phyloP scores from a whole-genome alignment of 1,284 basidiomycete species.

The Marasmius oreades region DNA sequence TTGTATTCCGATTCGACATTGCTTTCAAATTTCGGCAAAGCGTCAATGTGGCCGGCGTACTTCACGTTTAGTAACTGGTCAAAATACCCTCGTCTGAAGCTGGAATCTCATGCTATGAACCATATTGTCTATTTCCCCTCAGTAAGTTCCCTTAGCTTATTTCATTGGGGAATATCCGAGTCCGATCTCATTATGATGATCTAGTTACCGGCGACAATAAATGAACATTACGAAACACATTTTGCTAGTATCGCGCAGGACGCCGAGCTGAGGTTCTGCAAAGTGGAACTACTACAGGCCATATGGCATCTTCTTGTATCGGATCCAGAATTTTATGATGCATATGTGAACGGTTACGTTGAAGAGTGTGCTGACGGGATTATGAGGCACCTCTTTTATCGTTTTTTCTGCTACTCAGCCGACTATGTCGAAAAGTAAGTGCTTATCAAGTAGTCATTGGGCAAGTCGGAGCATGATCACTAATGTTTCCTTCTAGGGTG shows the following conservation, averaged over 20 bases:
- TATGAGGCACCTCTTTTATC: constrained; percentile 19
- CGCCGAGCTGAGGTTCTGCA: constrained; percentile 23
- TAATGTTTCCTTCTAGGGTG: too few relatives aligned
- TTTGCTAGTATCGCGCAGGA: constrained; percentile 16
- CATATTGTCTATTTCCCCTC: constrained; percentile 16
- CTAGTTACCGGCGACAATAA: constrained; percentile 18
- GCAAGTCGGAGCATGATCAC: too few relatives aligned
- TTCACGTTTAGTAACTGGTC: constrained; percentile 25
- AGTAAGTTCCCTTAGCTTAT: too few relatives aligned
- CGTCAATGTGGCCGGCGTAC: constrained; percentile 29
- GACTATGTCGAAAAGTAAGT: constrained; percentile 38
- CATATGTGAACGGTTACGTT: constrained; percentile 27
- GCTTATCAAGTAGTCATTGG: too few relatives aligned
- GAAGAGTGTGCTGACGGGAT: constrained; percentile 28
- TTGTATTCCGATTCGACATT: constrained; percentile 23
- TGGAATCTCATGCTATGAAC: constrained; percentile 17
- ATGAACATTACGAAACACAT: constrained; percentile 19
- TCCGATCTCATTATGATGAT: too few relatives aligned
- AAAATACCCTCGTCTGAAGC: constrained; percentile 22
- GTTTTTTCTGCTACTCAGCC: constrained; percentile 29
- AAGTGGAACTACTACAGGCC: constrained; percentile 29
- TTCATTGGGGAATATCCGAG: too few relatives aligned
- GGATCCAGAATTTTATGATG: constrained; percentile 24
- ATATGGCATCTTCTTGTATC: constrained; percentile 26
- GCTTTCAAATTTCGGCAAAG: constrained; percentile 27